Evolutionary conservation across 139 green algal species (phyloP).

Genomic region (Micromonas pusilla): DNA sequence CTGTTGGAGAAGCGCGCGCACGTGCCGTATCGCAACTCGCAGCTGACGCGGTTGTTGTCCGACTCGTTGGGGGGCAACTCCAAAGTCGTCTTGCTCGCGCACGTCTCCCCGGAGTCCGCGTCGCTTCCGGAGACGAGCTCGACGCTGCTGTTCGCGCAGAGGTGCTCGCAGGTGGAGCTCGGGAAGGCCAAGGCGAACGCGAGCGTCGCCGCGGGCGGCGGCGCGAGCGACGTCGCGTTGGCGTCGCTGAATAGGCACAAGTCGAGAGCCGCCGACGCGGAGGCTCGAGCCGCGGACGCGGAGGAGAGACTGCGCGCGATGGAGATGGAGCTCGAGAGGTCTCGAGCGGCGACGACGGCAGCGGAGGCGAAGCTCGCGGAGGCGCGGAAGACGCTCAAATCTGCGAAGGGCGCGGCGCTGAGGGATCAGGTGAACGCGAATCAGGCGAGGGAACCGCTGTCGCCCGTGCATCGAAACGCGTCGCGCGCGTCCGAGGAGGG

Average conservation of each 20-base stretch:
- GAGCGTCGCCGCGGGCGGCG: neutral
- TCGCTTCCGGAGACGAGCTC: neutral
- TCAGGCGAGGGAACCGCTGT: neutral
- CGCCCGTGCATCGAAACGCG: neutral
- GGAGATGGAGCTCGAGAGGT: no score
- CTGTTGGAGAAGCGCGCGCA: conserved; percentile 51
- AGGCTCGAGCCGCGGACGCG: no score
- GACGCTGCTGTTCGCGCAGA: conserved; percentile 42
- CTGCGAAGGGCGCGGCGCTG: neutral
- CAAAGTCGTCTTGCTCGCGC: conserved; percentile 32
- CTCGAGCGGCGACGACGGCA: no score
- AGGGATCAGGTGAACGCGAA: neutral
- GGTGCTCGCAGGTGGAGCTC: conserved; percentile 80
- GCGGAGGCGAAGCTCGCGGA: no score
- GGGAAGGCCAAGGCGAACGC: conserved; percentile 48
- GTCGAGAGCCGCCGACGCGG: neutral
- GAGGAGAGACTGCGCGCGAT: no score
- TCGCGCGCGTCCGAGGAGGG: neutral
- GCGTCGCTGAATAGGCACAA: neutral
- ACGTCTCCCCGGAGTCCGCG: conserved; percentile 12
- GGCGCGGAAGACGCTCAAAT: no score
- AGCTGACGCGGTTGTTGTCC: conserved; percentile 76
- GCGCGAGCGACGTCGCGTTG: neutral
- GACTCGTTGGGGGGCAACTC: conserved; percentile 36
- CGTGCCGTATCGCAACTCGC: conserved; percentile 90